These are phyloP conservation scores for Ilex asprella DNA, from an alignment of 257 asterid genomes.

Conservation along the genomic window DNA sequence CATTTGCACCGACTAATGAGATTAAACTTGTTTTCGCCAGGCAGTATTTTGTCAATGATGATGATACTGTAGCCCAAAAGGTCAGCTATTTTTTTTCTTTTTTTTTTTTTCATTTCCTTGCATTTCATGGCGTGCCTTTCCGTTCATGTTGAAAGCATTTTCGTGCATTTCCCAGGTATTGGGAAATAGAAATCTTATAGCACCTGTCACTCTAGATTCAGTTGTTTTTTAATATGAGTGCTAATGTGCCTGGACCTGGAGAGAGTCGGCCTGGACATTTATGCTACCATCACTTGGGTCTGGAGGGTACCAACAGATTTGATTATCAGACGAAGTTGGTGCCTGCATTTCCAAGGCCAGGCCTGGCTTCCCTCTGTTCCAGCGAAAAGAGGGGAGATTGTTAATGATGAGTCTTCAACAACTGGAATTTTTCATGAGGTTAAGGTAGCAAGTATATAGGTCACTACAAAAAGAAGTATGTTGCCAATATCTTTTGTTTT, in stretches of 20 bases:
- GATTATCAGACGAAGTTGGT: not conserved
- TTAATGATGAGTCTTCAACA: constrained; percentile 1
- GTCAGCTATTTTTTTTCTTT: constrained; percentile 22
- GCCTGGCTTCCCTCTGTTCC: not conserved
- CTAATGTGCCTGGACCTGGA: not conserved
- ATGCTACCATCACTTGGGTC: not conserved
- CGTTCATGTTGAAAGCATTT: too few relatives aligned
- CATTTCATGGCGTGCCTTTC: too few relatives aligned
- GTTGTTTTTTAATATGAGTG: not conserved
- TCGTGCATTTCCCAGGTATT: too few relatives aligned
- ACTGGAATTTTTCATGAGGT: not conserved
- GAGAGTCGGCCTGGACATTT: not conserved
- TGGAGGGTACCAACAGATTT: not conserved
- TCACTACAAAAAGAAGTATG: constrained; percentile 1
- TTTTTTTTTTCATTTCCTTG: too few relatives aligned
- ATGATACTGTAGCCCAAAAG: constrained; percentile 77
- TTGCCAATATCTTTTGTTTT: too few relatives aligned
- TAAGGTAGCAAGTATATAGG: constrained; percentile 6
- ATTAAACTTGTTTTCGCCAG: constrained; percentile 27
- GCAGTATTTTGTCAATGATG: constrained; percentile 79
- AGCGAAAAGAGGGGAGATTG: not conserved
- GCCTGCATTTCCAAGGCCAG: not conserved
- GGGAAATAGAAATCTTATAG: too few relatives aligned
- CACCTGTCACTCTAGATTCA: not conserved
- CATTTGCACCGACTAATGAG: not conserved